These are phyloP conservation scores for Fusarium nurragi DNA, from an alignment of 2,329 filamentous ascomycete species.

Conservation along the genomic window DNA sequence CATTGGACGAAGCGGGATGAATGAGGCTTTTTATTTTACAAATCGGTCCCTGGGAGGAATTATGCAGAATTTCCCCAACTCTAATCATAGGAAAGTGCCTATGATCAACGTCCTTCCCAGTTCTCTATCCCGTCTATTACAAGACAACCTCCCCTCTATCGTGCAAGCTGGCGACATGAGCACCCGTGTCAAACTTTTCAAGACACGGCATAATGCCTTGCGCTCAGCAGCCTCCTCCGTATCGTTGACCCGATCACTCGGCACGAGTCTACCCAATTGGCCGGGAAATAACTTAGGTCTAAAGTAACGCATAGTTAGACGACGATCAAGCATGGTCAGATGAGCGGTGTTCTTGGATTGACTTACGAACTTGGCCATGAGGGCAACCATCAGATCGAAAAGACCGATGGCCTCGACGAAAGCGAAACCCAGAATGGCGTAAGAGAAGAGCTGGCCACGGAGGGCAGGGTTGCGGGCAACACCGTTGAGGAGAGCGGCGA, in stretches of 20 bases:
- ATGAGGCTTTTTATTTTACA: conserved; percentile 58
- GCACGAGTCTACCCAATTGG: conserved; percentile 50
- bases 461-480: conserved; percentile 95
- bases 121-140: conserved; percentile 55
- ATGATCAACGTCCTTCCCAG: conserved; percentile 49
- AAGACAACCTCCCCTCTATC: conserved; percentile 51
- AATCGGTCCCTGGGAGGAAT: conserved; percentile 50
- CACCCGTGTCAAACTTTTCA: conserved; percentile 42
- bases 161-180: conserved; percentile 46
- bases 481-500: conserved; percentile 87
- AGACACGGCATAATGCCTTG: conserved; percentile 42
- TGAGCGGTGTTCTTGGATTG: conserved; percentile 4
- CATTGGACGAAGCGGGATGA: conserved; percentile 51
- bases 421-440: conserved; percentile 94
- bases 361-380: conserved; percentile 90
- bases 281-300: conserved; percentile 52
- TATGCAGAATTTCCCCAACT: conserved; percentile 49
- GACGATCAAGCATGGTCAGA: neutral
- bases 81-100: conserved; percentile 49
- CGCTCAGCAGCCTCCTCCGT: conserved; percentile 45
- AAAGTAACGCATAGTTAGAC: conserved; percentile 16
- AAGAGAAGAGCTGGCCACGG: conserved; percentile 94
- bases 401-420: conserved; percentile 94
- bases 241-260: conserved; percentile 50
- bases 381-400: conserved; percentile 91